Base-by-base conservation (phyloP, 2,329 filamentous ascomycete species). In the Ophiosphaerella narmari region DNA sequence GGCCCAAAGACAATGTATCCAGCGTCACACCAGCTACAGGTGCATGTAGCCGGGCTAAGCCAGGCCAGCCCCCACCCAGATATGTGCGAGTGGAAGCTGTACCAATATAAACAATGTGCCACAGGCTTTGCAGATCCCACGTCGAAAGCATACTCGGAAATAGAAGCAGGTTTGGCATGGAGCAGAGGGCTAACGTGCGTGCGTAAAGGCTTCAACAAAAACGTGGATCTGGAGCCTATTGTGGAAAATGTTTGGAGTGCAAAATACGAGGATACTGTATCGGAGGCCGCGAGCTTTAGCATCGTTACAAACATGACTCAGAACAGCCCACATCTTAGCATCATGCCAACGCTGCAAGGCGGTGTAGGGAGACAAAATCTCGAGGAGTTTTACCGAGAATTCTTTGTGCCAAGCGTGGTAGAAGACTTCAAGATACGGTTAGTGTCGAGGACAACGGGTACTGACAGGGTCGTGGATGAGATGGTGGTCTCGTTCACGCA, bases 381-480 rank as follows among this genome's bases (percentile, higher is more conserved):
- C 3, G 70, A 71, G 24, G 64, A 71, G 5, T 86, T 86, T 67
- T 86, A 86, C 59, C 72, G 77, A 3, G 77, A 84, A 24, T 80
- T 80, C 52, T 85, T 85, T 67, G 75, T 83, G 6, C 77, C 78
- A 1, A 74, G 74, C 31, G 75, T 82, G 32, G 83, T 83, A 4
- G 77, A 79, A 0, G 80, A 79, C 13, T 77, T 84, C 65, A 74
- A 74, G 12, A 78, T 85, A 31, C 75, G 78, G 13, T 71, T 86
- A 7, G 66, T 86, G 7, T 82, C 78, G 7, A 75, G 83, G 14
- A 86, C 82, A 0, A 72, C 81, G 2, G 83, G 82, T 5, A 73
- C 77, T 0, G 81, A 86, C 60, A 76, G 81, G 2, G 74, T 86
- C 2, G 83, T 84, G 2, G 83, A 86, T 54, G 83, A 86, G 59